These are phyloP conservation scores for Candida patagonica DNA, from an alignment of 805 yeast species.

Conservation along the genomic window DNA sequence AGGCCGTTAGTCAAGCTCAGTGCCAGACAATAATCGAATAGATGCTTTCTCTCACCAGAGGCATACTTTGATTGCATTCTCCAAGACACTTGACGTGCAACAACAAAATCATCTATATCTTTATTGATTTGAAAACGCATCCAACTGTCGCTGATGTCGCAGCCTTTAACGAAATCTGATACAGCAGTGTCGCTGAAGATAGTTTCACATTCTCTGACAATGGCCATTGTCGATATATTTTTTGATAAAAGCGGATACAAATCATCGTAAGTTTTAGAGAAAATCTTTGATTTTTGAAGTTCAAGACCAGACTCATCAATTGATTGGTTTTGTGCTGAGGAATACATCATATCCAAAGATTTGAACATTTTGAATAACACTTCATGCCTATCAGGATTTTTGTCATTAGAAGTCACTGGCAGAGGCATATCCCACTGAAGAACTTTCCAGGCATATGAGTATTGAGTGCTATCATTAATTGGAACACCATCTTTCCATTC, in stretches of 20 bases:
- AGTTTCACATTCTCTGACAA: slow-evolving; percentile 1
- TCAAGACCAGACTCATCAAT: not conserved
- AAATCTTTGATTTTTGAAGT: too few relatives aligned
- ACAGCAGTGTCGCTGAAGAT: not conserved
- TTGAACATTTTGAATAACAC: slow-evolving; percentile 46
- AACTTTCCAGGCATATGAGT: slow-evolving; percentile 66
- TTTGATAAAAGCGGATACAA: not conserved
- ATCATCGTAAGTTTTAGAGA: not conserved
- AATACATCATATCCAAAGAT: slow-evolving; percentile 24
- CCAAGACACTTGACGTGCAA: slow-evolving; percentile 10
- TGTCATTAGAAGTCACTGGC: slow-evolving; percentile 6
- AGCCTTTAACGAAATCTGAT: not conserved
- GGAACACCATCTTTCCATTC: slow-evolving; percentile 56
- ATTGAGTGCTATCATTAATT: slow-evolving; percentile 26
- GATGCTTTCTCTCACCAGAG: not conserved
- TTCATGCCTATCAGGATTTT: slow-evolving; percentile 33
- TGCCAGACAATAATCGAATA: not conserved
- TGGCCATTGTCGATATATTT: not conserved
- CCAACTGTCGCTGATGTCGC: slow-evolving; percentile 1
- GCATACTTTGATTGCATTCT: slow-evolving; percentile 2
- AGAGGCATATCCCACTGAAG: slow-evolving; percentile 66
- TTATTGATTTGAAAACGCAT: slow-evolving; percentile 1
- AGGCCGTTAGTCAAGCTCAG: slow-evolving; percentile 1
- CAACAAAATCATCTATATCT: slow-evolving; percentile 6
- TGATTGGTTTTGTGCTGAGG: not conserved